Evolutionary conservation across 2,329 filamentous ascomycete genomes (phyloP).

Genomic region (Penicillium thymicola): DNA sequence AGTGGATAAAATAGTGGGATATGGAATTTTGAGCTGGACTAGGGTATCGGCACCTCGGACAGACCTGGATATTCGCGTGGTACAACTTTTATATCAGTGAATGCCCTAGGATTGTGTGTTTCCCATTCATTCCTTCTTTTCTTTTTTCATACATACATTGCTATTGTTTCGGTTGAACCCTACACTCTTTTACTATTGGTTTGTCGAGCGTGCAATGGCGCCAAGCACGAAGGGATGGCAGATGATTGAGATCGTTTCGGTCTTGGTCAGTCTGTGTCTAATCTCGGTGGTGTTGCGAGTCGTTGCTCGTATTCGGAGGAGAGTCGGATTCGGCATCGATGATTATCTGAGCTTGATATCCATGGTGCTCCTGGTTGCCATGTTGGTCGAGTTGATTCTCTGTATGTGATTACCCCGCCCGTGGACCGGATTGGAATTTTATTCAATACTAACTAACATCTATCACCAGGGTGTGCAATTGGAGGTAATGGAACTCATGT

Average conservation of each 20-base stretch:
- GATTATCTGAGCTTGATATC: slow-evolving; percentile 31
- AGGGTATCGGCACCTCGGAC: neutral
- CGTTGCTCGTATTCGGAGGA: slow-evolving; percentile 27
- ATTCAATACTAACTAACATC: slow-evolving; percentile 10
- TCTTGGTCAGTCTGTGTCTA: slow-evolving; percentile 28
- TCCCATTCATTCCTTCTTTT: slow-evolving; percentile 7
- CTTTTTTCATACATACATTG: neutral
- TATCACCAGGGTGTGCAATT: slow-evolving; percentile 29
- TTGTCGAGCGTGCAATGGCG: slow-evolving; percentile 19
- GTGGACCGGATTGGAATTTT: neutral
- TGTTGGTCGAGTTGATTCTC: slow-evolving; percentile 30
- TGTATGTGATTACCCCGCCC: slow-evolving; percentile 21
- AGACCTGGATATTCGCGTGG: neutral
- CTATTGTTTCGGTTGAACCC: neutral
- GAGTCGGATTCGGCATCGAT: slow-evolving; percentile 31
- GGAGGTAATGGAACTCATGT: slow-evolving; percentile 31
- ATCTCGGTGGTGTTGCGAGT: slow-evolving; percentile 26
- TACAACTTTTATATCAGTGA: slow-evolving; percentile 1
- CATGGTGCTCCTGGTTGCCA: slow-evolving; percentile 27
- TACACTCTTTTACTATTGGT: slow-evolving; percentile 1
- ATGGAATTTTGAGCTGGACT: neutral
- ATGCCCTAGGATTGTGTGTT: neutral
- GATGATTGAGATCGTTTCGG: slow-evolving; percentile 32
- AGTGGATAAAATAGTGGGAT: slow-evolving; percentile 2
- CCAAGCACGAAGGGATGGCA: slow-evolving; percentile 24